These are phyloP conservation scores for Rhodotorula taiwanensis DNA, from an alignment of 768 basidiomycete genomes.

Conservation along the genomic window DNA sequence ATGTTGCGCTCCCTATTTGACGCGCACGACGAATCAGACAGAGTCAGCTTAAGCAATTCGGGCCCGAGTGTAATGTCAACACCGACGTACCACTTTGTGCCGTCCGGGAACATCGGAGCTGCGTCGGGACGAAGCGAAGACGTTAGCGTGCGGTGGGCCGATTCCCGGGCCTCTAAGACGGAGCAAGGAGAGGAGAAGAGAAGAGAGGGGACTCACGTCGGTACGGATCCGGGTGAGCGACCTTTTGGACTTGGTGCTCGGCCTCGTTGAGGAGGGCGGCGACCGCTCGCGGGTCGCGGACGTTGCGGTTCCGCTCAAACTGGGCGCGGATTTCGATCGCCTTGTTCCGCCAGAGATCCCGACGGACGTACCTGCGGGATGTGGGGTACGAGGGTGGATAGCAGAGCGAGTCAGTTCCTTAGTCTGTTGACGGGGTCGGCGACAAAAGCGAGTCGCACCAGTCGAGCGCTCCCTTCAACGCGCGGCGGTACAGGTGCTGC, in stretches of 20 bases:
- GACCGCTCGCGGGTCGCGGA: constrained; percentile 38
- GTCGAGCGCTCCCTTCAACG: constrained; percentile 76
- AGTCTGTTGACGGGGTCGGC: not conserved
- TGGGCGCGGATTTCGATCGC: constrained; percentile 81
- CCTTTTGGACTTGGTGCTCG: constrained; percentile 33
- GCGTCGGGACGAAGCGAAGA: too few relatives aligned
- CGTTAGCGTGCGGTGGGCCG: too few relatives aligned
- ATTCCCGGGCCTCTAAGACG: too few relatives aligned
- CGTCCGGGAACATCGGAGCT: constrained; percentile 79
- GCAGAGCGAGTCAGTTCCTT: not conserved
- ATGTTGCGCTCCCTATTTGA: constrained; percentile 49
- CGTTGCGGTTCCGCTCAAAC: constrained; percentile 86
- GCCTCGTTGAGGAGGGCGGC: constrained; percentile 37
- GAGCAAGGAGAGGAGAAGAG: constrained; percentile 6
- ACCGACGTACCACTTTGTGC: constrained; percentile 81
- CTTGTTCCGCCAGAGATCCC: constrained; percentile 77
- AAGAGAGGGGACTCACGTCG: constrained; percentile 65
- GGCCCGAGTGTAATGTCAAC: not conserved
- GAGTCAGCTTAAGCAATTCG: not conserved
- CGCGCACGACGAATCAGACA: not conserved
- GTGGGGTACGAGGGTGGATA: not conserved
- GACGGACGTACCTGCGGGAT: constrained; percentile 53
- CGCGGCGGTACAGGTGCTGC: constrained; percentile 83
- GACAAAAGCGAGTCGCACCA: constrained; percentile 54
- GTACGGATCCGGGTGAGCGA: constrained; percentile 83